Conservation (phyloP, 2,329 filamentous ascomycete genomes). For the Cryphonectria parasitica region DNA sequence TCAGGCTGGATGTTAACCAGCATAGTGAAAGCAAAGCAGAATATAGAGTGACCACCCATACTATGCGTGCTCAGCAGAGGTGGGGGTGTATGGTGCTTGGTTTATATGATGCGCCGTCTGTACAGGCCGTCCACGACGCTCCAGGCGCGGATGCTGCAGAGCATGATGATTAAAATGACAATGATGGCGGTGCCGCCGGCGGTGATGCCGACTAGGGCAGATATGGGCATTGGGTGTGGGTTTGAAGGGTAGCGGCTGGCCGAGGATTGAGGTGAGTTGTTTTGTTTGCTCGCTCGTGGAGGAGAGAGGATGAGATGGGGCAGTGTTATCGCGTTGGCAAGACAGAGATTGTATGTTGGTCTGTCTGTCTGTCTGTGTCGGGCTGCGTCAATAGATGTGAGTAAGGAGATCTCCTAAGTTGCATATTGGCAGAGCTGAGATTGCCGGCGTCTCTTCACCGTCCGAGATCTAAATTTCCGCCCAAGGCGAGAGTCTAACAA, state of each 20-base stretch:
- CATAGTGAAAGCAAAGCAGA: background rate
- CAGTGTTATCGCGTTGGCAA: background rate
- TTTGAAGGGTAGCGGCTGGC: too few relatives aligned
- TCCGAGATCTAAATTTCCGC: background rate
- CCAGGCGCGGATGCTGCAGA: conserved; percentile 25
- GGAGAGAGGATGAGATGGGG: too few relatives aligned
- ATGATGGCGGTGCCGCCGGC: conserved; percentile 19
- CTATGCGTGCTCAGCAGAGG: background rate
- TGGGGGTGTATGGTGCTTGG: background rate
- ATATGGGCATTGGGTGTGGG: conserved; percentile 4
- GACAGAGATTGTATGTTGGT: too few relatives aligned
- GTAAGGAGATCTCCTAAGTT: too few relatives aligned
- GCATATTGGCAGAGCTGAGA: background rate
- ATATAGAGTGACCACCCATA: background rate
- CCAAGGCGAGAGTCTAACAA: background rate
- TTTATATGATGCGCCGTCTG: conserved; percentile 23
- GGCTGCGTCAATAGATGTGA: too few relatives aligned
- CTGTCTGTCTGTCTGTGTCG: too few relatives aligned
- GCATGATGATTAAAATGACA: conserved; percentile 18
- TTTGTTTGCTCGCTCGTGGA: background rate
- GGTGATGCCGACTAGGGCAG: conserved; percentile 16
- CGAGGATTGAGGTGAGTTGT: background rate
- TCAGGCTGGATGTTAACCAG: background rate
- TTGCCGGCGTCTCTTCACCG: background rate
- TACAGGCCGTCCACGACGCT: conserved; percentile 19